Evolutionary conservation across 2,329 filamentous ascomycete genomes (phyloP), one percentile per base, ranked within the genome.

Genomic region (Penicillium sp.): DNA sequence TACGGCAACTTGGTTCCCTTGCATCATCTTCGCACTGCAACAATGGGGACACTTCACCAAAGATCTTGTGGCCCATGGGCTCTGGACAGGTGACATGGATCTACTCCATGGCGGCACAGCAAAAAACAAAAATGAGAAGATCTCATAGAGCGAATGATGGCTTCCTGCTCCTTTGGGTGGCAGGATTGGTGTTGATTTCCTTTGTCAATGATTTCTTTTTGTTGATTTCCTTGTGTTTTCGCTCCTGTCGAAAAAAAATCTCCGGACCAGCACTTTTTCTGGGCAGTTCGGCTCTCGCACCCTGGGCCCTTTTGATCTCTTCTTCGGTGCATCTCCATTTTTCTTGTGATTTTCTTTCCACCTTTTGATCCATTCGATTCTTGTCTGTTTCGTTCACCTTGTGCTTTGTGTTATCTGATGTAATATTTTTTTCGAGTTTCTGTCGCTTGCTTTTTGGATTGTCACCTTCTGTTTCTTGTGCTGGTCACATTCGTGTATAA

Each of bases 141-240:
- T 35, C 37, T 26, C 14, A 45, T 41, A 48, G 45, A 45, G 37
- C 42, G 33, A 45, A 49, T 43, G 46, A 41, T 45, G 44, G 40
- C 39, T 39, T 45, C 37, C 34, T 42, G 37, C 42, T 37, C 35
- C 32, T 32, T 16, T 27, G 14, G 27, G 32, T 35, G 28, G 32
- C 32, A 41, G 45, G 39, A 33, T 37, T 37, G 41, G 41, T 47
- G 42, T 52, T 50, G 54, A 57, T 73, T 74, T 71, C 59, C 65
- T 75, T 70, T 67, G 75, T 53, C 65, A 57, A 60, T 62, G 64
- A n/a, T 61, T 64, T 54, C 60, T 54, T 40, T 43, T 42, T 43
- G 42, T 39, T 44, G 43, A 47, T 39, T 43, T 44, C 39, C 40
- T 44, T 32, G 36, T 47, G 41, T 34, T 48, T 28, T 32, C 39